Percentiles rank a stretch among this genome's conserved stretches.
phyloP scores from a whole-genome alignment of 2,329 filamentous ascomycete genomes.

The Nannizziopsis arthrosporioides region DNA sequence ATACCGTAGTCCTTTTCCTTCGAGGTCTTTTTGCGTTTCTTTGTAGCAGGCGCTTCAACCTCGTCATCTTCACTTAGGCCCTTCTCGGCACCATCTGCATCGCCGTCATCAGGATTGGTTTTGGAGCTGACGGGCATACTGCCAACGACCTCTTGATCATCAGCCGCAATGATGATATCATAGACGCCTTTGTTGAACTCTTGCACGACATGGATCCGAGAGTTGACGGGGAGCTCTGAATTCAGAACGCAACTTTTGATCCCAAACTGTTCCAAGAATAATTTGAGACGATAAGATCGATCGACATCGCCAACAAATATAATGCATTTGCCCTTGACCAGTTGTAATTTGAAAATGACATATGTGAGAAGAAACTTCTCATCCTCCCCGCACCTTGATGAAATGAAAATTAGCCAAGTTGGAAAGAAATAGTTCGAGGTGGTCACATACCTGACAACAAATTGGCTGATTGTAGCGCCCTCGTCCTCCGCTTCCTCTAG shows the following conservation, averaged over 20 bases:
- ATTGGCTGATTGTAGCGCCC: slow-evolving; percentile 68
- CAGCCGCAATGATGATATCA: slow-evolving; percentile 93
- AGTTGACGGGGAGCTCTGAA: slow-evolving; percentile 87
- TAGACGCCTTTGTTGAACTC: slow-evolving; percentile 96
- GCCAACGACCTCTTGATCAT: slow-evolving; percentile 76
- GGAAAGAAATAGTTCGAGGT: slow-evolving; percentile 16
- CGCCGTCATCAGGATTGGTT: slow-evolving; percentile 15
- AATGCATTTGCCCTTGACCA: slow-evolving; percentile 86
- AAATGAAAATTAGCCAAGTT: not conserved
- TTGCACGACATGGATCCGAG: slow-evolving; percentile 83
- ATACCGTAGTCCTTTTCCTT: slow-evolving; percentile 86
- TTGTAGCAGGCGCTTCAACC: slow-evolving; percentile 34
- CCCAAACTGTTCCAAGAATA: slow-evolving; percentile 94
- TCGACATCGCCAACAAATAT: slow-evolving; percentile 80
- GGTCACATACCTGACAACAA: slow-evolving; percentile 59
- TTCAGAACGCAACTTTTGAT: slow-evolving; percentile 90
- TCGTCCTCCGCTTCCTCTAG: slow-evolving; percentile 72
- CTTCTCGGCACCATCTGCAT: slow-evolving; percentile 22
- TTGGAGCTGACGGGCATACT: slow-evolving; percentile 27
- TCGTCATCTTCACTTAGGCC: slow-evolving; percentile 29
- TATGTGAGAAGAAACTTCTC: slow-evolving; percentile 92
- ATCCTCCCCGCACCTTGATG: slow-evolving; percentile 68
- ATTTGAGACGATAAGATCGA: slow-evolving; percentile 77
- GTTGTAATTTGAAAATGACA: slow-evolving; percentile 85
- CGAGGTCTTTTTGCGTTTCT: slow-evolving; percentile 52